phyloP scores from a whole-genome alignment of 2,329 filamentous ascomycete species.

The Botrytis porri region DNA sequence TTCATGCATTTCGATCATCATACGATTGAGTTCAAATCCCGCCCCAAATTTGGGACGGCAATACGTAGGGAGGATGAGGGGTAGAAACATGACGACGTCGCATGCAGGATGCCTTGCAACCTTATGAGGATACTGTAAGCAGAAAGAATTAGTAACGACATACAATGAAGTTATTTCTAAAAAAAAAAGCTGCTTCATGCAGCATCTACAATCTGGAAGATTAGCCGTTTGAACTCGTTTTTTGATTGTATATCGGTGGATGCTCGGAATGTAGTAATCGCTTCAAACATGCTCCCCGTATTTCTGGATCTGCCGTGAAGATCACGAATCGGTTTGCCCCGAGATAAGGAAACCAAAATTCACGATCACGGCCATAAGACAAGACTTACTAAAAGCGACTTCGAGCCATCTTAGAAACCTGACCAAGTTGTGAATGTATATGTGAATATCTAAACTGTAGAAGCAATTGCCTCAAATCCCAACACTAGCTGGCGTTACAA shows the following conservation, averaged over 20 bases:
- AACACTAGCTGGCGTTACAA: neutral
- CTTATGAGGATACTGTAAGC: neutral
- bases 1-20: neutral
- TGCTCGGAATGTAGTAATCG: conserved; percentile 1
- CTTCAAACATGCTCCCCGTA: neutral
- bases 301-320: neutral
- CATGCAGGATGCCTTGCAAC: neutral
- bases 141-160: neutral
- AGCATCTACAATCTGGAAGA: neutral
- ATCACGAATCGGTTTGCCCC: neutral
- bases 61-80: neutral
- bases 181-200: neutral
- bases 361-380: neutral
- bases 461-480: neutral
- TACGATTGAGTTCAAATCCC: conserved; percentile 14
- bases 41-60: neutral
- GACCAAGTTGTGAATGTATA: neutral
- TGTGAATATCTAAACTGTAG: neutral
- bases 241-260: neutral
- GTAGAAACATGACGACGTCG: neutral
- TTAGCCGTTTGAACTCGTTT: conserved; percentile 8
- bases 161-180: neutral
- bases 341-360: neutral
- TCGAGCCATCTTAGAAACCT: neutral
- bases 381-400: neutral